These are phyloP conservation scores for Sugiyamaella chiloensis DNA, from an alignment of 805 yeast species.

Conservation along the genomic window DNA sequence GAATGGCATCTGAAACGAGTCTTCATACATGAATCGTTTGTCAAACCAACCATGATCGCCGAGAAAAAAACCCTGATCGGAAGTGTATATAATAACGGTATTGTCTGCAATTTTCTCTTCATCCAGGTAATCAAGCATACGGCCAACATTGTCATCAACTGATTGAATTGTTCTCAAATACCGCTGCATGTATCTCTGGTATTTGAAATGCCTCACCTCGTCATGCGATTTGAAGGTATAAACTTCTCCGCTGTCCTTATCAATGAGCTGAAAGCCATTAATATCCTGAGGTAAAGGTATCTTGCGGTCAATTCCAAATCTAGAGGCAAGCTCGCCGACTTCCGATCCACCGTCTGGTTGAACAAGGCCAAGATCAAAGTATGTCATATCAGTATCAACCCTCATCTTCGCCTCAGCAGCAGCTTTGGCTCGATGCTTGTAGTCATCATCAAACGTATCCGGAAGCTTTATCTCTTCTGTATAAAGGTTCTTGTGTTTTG, in stretches of 20 bases:
- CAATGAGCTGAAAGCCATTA: background rate
- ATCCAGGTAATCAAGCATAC: conserved; percentile 5
- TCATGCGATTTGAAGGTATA: conserved; percentile 2
- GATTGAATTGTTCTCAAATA: conserved; percentile 7
- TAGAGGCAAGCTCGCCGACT: background rate
- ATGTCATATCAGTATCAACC: conserved; percentile 4
- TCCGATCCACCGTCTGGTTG: conserved; percentile 7
- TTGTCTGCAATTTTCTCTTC: conserved; percentile 1
- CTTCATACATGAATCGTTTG: conserved; percentile 11
- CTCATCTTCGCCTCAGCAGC: conserved; percentile 6
- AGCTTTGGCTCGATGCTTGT: conserved; percentile 8
- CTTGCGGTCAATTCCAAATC: background rate
- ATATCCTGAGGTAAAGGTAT: background rate
- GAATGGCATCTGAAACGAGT: background rate
- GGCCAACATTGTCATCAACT: conserved; percentile 7
- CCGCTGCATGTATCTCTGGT: conserved; percentile 6
- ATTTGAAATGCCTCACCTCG: conserved; percentile 3
- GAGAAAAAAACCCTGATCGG: conserved; percentile 7
- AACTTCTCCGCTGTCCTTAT: conserved; percentile 7
- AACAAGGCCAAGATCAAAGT: conserved; percentile 7
- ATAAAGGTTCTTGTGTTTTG: conserved; percentile 1
- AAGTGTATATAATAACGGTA: conserved; percentile 6
- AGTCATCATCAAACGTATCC: conserved; percentile 8
- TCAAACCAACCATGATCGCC: conserved; percentile 11
- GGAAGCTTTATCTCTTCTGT: conserved; percentile 6